Base-by-base conservation (phyloP, 352 stramenopile genomes). In the Phytophthora idaei region DNA sequence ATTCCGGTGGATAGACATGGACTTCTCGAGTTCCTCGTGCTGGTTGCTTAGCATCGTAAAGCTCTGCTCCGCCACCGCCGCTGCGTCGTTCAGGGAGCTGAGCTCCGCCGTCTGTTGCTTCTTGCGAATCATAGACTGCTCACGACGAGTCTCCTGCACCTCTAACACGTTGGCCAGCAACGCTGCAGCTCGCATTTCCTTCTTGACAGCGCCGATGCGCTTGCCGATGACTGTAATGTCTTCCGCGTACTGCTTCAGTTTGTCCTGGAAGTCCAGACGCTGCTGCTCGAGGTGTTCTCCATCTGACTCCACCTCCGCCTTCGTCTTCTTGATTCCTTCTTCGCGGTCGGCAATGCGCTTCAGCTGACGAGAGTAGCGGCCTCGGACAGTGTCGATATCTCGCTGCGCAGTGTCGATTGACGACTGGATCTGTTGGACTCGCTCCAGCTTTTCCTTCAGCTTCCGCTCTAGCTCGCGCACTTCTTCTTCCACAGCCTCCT, bases 301-400 rank as follows among this genome's bases (percentile, higher is more conserved):
- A 56, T 95, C 85, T 10, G 77, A 76, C 41, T 95, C 85, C 10
- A 95, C 84, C 56, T 93, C 87, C 2, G 54, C 64, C 71, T 90
- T 91, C 0, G 87, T 92, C 52, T 90, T 89, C 44, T 86, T 57
- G 14, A 95, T 86, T 3, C 81, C 77, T 42, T 88, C 67, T 34
- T 95, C 85, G 29, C 87, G 87, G 57, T 93, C 87, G 1, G 76
- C 78, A 53, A 95, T 85, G 14, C 87, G 87, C 69, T 94, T 92
- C 28, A 95, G 61, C 55, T 94, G 85, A 5, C 85, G 84, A 50
- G 83, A 87, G 63, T 92, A 95, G 5, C 81, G 80, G 25, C 73
- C 76, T 36, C 87, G 83, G 34, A 95, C 87, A 32, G 76, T 77
- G 52, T 93, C 76, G 39, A 95, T 95, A 36, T 93, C 85, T 14